phyloP scores from a whole-genome alignment of 1,284 basidiomycete species.

The Ceraceosorus guamensis region DNA sequence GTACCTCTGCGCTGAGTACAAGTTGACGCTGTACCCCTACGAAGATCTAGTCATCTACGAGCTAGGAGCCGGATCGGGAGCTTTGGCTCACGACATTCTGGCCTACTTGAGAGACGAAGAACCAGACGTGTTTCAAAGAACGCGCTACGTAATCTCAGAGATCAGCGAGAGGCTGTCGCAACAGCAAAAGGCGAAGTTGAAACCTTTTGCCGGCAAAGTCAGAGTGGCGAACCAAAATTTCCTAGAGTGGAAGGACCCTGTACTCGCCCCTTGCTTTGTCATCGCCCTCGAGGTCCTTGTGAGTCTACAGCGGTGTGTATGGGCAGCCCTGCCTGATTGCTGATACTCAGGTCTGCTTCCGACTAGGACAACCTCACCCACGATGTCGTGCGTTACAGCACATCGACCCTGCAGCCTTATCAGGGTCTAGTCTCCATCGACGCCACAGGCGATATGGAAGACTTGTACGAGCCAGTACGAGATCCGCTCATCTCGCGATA shows the following conservation, averaged over 20 bases:
- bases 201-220: conserved; percentile 54
- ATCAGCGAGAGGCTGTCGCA: conserved; percentile 73
- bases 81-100: conserved; percentile 79
- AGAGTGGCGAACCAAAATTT: conserved; percentile 73
- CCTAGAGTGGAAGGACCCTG: conserved; percentile 72
- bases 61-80: conserved; percentile 94
- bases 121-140: conserved; percentile 84
- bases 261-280: conserved; percentile 80
- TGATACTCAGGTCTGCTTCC: too few species aligned
- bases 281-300: conserved; percentile 91
- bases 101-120: conserved; percentile 69
- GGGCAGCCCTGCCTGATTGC: not conserved
- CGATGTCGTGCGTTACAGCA: conserved; percentile 84
- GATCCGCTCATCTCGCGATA: conserved; percentile 76
- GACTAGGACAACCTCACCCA: conserved; percentile 93
- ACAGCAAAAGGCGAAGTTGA: conserved; percentile 56
- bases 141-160: conserved; percentile 85
- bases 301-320: conserved; percentile 50
- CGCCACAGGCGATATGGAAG: conserved; percentile 72
- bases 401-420: conserved; percentile 64
- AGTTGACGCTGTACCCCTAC: conserved; percentile 84
- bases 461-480: conserved; percentile 72
- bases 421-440: conserved; percentile 80
- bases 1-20: conserved; percentile 81
- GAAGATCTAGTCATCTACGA: conserved; percentile 91